Evolutionary conservation across 2,329 filamentous ascomycete species (phyloP).

Genomic region (Blumeria graminis): DNA sequence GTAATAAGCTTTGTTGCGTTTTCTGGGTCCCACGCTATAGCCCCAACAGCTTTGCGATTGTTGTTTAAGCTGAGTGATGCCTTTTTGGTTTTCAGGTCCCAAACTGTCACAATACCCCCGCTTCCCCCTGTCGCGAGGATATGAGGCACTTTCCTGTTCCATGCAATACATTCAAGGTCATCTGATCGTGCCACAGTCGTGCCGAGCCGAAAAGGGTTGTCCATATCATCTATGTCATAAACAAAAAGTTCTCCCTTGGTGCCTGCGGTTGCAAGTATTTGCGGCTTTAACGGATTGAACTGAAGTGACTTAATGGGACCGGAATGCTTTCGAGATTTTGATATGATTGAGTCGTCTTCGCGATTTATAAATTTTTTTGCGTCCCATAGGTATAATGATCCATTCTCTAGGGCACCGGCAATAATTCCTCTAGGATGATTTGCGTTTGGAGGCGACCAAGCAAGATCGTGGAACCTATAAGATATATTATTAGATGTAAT

Average conservation of each 20-base stretch:
- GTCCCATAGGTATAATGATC: conserved; percentile 82
- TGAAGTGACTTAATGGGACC: conserved; percentile 85
- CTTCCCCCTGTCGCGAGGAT: conserved; percentile 86
- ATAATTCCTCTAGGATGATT: conserved; percentile 70
- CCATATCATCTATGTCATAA: conserved; percentile 77
- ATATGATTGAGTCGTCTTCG: conserved; percentile 51
- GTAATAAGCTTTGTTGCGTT: conserved; percentile 88
- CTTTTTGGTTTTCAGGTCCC: conserved; percentile 96
- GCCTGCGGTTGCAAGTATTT: conserved; percentile 78
- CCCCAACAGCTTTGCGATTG: conserved; percentile 79
- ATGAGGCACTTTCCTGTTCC: conserved; percentile 95
- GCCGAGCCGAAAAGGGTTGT: conserved; percentile 70
- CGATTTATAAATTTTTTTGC: conserved; percentile 41
- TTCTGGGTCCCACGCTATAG: conserved; percentile 92
- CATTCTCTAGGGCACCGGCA: conserved; percentile 85
- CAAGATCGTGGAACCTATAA: conserved; percentile 79
- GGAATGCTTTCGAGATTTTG: conserved; percentile 69
- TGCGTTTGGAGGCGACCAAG: conserved; percentile 66
- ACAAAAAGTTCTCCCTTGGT: conserved; percentile 92
- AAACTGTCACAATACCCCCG: conserved; percentile 89
- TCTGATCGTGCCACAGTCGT: conserved; percentile 73
- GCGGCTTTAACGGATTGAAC: conserved; percentile 82
- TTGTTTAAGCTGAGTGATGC: conserved; percentile 87
- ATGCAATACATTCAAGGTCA: conserved; percentile 87
- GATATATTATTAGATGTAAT: not conserved